Evolutionary conservation across 106 monocot genomes (phyloP), one percentile per base, ranked within the genome.

Genomic region (Alisma plantagoaquatica): DNA sequence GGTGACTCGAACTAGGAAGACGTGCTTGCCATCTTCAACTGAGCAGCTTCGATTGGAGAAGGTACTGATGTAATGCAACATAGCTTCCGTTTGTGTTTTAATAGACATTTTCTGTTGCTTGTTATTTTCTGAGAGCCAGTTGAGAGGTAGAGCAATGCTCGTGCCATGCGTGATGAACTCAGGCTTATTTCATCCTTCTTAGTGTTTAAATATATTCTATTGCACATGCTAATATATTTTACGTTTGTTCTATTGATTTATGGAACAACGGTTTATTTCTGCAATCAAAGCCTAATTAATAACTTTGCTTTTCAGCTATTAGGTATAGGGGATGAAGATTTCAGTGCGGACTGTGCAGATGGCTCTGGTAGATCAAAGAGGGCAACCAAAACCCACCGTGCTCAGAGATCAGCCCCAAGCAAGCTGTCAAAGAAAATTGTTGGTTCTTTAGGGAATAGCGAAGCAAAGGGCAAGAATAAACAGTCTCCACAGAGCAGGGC

Each of bases 41-140:
- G 90, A 90, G 27, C 57, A 69, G 51, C 30, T 75, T 7, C 82
- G 82, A 19, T 53, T 99, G 45, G 82, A 86, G 27, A 86, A 82
- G 98, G 98, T 38, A 38, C 35, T 38, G 35, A 38, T 38, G 35
- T 7, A 38, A 38, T 14, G 14, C 35, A 38, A 38, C n/a, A n/a
- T n/a, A n/a, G n/a, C n/a, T n/a, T n/a, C n/a, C n/a, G n/a, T n/a
- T n/a, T n/a, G n/a, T n/a, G n/a, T n/a, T n/a, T n/a, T n/a, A n/a
- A n/a, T n/a, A n/a, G n/a, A n/a, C n/a, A n/a, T n/a, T n/a, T n/a
- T n/a, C n/a, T n/a, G n/a, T n/a, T n/a, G n/a, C n/a, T n/a, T n/a
- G 33, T 35, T 21, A 11, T 1, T 11, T 41, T 3, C n/a, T n/a
- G n/a, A n/a, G n/a, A n/a, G n/a, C n/a, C n/a, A n/a, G n/a, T n/a